These are phyloP conservation scores for Colletotrichum musae DNA, from an alignment of 2,329 filamentous ascomycete genomes.

Conservation along the genomic window DNA sequence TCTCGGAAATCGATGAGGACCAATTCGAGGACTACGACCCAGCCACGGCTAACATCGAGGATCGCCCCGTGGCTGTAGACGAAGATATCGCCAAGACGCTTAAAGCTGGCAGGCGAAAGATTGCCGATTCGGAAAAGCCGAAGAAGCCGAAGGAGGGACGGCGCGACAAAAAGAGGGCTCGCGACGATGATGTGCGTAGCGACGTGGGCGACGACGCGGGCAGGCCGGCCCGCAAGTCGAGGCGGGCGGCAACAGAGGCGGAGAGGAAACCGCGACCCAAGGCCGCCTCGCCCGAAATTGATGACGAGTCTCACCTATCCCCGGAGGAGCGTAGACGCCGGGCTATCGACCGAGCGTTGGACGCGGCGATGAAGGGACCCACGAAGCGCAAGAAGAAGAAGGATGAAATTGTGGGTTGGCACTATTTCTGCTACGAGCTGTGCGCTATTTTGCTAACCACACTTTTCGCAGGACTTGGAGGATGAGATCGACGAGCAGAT, in stretches of 20 bases:
- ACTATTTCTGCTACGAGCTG: not conserved
- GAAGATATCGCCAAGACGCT: conserved; percentile 75
- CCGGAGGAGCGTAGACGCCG: conserved; percentile 88
- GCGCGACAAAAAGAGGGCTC: conserved; percentile 75
- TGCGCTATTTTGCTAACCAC: conserved; percentile 44
- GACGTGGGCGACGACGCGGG: conserved; percentile 59
- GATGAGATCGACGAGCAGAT: conserved; percentile 92
- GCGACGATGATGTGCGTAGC: conserved; percentile 65
- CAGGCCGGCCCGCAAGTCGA: conserved; percentile 61
- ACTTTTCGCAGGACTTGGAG: conserved; percentile 79
- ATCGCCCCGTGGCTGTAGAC: conserved; percentile 76
- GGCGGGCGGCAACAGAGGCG: conserved; percentile 58
- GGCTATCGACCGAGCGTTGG: conserved; percentile 88
- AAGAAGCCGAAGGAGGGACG: conserved; percentile 85
- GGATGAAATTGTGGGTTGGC: conserved; percentile 82
- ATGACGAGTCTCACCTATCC: conserved; percentile 83
- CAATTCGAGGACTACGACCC: conserved; percentile 80
- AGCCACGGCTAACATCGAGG: conserved; percentile 73
- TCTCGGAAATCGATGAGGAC: conserved; percentile 79
- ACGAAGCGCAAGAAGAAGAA: conserved; percentile 82
- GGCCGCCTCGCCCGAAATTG: conserved; percentile 67
- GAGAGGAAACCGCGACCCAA: conserved; percentile 64
- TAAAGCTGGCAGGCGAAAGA: conserved; percentile 76
- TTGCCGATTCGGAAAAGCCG: conserved; percentile 72
- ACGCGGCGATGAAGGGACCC: conserved; percentile 88